A percentile compares a stretch with the other conserved stretches of the same genome.
Conservation (phyloP, 2,329 filamentous ascomycete genomes). For the Pyricularia sp. region DNA sequence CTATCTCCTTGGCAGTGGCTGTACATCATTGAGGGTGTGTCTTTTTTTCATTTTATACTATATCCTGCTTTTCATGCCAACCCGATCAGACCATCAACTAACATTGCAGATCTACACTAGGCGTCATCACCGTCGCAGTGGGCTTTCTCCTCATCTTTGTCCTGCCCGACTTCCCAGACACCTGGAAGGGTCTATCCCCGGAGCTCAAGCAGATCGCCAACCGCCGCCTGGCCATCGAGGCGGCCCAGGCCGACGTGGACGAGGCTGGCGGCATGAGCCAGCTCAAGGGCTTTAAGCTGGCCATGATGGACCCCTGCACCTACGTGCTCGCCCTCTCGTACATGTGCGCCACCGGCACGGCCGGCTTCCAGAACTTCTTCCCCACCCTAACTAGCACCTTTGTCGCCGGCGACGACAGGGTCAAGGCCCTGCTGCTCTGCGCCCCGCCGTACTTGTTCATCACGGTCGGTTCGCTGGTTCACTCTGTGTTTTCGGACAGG, state of each 20-base stretch:
- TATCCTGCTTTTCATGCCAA: no score
- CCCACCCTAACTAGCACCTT: conserved; percentile 54
- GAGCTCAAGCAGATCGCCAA: conserved; percentile 12
- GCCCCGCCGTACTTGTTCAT: neutral
- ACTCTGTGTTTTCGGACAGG: neutral
- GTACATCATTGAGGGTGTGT: neutral
- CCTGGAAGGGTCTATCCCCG: conserved; percentile 10
- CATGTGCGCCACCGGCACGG: conserved; percentile 38
- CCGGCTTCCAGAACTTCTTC: conserved; percentile 58
- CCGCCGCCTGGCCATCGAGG: conserved; percentile 10
- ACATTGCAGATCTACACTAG: conserved; percentile 5
- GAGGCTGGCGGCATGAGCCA: conserved; percentile 10
- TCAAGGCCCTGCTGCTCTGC: conserved; percentile 42
- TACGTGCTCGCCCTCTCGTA: conserved; percentile 46
- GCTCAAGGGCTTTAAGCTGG: conserved; percentile 15
- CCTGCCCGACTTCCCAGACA: conserved; percentile 12
- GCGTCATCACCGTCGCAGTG: conserved; percentile 19
- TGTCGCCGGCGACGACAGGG: conserved; percentile 35
- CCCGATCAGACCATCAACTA: neutral
- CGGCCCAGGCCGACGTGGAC: conserved; percentile 15
- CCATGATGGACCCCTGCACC: conserved; percentile 25
- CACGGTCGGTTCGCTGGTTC: neutral
- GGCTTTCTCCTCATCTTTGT: conserved; percentile 9
- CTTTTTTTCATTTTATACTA: neutral
- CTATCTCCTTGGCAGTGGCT: neutral